These are phyloP conservation scores for Persicaria maculosa DNA, from an alignment of 148 eudicot species.

Conservation along the genomic window DNA sequence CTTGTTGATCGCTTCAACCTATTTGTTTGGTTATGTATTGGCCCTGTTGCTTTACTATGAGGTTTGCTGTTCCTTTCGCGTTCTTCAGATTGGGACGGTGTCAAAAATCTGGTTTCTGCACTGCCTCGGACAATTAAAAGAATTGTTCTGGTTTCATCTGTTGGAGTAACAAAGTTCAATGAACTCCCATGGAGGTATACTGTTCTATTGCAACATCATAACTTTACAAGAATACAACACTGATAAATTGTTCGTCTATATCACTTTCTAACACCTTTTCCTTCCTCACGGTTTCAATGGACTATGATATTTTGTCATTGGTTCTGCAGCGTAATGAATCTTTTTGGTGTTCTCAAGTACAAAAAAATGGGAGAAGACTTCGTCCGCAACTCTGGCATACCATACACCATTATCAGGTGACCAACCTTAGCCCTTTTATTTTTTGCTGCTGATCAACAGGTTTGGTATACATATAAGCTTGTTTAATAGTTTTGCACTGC, in stretches of 20 bases:
- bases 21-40: background rate
- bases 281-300: background rate
- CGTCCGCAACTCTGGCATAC: slow-evolving; percentile 75
- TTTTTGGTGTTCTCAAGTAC: slow-evolving; percentile 93
- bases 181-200: slow-evolving; percentile 96
- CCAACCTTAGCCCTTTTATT: background rate
- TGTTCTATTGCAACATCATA: background rate
- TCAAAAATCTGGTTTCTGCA: slow-evolving; percentile 70
- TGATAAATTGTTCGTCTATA: background rate
- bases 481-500: background rate
- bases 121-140: slow-evolving; percentile 70
- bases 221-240: background rate
- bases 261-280: background rate
- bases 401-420: slow-evolving; percentile 90
- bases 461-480: background rate
- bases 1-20: background rate
- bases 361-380: slow-evolving; percentile 98
- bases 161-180: slow-evolving; percentile 90
- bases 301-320: background rate
- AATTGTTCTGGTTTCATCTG: slow-evolving; percentile 85
- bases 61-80: background rate
- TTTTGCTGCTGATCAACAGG: background rate
- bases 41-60: background rate
- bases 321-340: slow-evolving; percentile 78
- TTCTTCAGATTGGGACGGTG: slow-evolving; percentile 80